Base-by-base conservation (phyloP, 2,329 filamentous ascomycete genomes). In the Aureobasidium melanogenum region DNA sequence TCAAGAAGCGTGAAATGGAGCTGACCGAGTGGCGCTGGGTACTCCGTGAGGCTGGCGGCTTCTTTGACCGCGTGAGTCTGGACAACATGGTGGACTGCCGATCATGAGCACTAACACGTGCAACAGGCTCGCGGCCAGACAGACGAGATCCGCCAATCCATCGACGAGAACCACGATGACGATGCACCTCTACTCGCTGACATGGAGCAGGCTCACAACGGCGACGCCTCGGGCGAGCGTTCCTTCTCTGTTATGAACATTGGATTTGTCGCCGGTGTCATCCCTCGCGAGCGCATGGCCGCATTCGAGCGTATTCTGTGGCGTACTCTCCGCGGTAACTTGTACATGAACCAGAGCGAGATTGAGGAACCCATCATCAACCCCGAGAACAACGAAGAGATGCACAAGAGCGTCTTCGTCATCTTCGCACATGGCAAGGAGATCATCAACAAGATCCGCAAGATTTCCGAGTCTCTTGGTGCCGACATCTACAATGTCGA, bases 341-440 rank as follows among this genome's bases (percentile, higher is more conserved):
- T 99, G 65, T 99, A 97, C 82, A 99, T 99, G 94, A 99, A 99
- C 77, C 95, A 99, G 80, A 93, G 93, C 43, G 94, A 99, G 80
- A 99, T 99, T 64, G 87, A 91, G 8, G 93, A 99, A 74, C 86
- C 90, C 39, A 88, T 99, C 68, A 82, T 96, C 73, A 90, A 99
- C 74, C 93, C 94, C 17, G 83, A 88, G 72, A 96, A 85, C 78
- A 97, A 97, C 73, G 93, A 97, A 77, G 82, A 89, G 66, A 83
- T 95, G 68, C 86, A 88, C 80, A 99, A 99, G 85, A 99, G 97
- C 69, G 94, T 99, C 61, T 99, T 99, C 71, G 93, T 99, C 71
- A 99, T 99, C 75, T 99, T 99, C 69, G 94, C 94, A 14, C 94
- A 99, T 71, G 94, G 94, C 72, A 96, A 96, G 77, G 93, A 97